Evolutionary conservation across 2,329 filamentous ascomycete genomes (phyloP).

Genomic region (Fusarium incarnatum): DNA sequence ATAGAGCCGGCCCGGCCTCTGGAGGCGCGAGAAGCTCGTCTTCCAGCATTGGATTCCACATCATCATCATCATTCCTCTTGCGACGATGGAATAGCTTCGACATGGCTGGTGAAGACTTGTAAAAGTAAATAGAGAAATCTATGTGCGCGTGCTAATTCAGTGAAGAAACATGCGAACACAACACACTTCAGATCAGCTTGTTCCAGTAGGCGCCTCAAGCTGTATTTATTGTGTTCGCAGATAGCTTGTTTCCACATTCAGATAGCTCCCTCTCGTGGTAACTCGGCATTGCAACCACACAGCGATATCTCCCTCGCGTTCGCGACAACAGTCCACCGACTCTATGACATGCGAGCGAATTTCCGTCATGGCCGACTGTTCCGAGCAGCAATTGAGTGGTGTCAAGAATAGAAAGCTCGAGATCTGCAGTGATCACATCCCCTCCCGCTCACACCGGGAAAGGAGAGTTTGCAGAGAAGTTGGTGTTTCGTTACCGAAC

Average conservation of each 20-base stretch:
- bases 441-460: conserved; percentile 1
- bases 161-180: neutral
- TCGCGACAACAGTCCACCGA: neutral
- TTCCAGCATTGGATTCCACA: conserved; percentile 17
- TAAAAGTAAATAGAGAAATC: neutral
- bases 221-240: conserved; percentile 23
- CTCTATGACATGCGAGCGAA: conserved; percentile 19
- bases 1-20: conserved; percentile 15
- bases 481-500: conserved; percentile 7
- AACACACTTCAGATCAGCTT: neutral
- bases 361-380: conserved; percentile 17
- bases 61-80: conserved; percentile 22
- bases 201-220: neutral
- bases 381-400: no score
- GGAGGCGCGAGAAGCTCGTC: conserved; percentile 27
- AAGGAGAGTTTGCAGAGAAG: neutral
- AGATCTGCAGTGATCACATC: conserved; percentile 5
- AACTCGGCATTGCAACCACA: neutral
- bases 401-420: conserved; percentile 4
- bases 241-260: neutral
- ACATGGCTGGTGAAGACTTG: conserved; percentile 1
- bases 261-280: neutral
- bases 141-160: neutral
- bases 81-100: conserved; percentile 25
- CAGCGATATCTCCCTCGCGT: neutral